These are phyloP conservation scores for Colletotrichum zoysiae DNA, from an alignment of 2,329 filamentous ascomycete species.

Conservation along the genomic window DNA sequence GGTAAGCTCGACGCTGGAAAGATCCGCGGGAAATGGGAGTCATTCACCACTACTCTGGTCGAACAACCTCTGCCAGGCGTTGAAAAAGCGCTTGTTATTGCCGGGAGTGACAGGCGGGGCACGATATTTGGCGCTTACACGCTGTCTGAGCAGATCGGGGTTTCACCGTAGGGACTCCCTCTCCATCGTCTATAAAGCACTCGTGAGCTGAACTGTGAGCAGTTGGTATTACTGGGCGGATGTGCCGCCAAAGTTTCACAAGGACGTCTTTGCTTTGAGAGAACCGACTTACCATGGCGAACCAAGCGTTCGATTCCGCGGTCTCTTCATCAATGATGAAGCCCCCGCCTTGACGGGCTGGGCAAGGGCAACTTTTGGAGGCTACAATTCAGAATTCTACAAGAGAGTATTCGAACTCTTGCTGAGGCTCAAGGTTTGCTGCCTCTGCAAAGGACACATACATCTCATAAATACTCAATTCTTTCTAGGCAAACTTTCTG, in stretches of 20 bases:
- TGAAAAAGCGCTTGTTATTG: constrained; percentile 65
- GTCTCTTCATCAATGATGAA: constrained; percentile 74
- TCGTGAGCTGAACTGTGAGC: not conserved
- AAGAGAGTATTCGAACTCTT: constrained; percentile 72
- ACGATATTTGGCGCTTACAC: constrained; percentile 71
- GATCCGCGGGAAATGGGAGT: constrained; percentile 69
- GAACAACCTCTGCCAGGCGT: constrained; percentile 60
- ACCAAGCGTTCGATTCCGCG: constrained; percentile 70
- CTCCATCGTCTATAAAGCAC: no score
- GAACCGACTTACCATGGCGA: constrained; percentile 62
- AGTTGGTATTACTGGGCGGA: constrained; percentile 72
- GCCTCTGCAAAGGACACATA: not conserved
- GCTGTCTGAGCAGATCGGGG: constrained; percentile 71
- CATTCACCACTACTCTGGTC: constrained; percentile 61
- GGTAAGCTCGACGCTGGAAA: constrained; percentile 59
- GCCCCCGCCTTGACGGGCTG: constrained; percentile 70
- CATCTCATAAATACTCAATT: not conserved
- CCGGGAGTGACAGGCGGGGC: constrained; percentile 69
- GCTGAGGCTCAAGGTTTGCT: constrained; percentile 61
- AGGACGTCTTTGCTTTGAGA: constrained; percentile 62
- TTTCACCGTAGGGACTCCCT: constrained; percentile 60
- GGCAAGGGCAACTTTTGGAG: constrained; percentile 63
- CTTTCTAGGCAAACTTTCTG: constrained; percentile 69
- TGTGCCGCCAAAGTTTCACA: constrained; percentile 62
- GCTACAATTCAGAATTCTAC: constrained; percentile 70